These are phyloP conservation scores for Citrullus colocynthis DNA, from an alignment of 306 rosid species.

Conservation along the genomic window DNA sequence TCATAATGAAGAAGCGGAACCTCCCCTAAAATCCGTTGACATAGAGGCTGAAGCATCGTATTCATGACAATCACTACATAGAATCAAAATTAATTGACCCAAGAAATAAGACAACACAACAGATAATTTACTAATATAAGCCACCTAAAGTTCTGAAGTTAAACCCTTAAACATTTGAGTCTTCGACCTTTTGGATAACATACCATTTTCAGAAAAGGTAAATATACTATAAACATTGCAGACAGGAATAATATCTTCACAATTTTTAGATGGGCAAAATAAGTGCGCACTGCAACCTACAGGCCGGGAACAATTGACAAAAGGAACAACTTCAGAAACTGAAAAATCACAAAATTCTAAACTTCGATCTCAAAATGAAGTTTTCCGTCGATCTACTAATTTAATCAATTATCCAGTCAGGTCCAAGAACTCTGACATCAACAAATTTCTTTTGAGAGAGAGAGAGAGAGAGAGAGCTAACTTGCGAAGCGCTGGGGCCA, in stretches of 20 bases:
- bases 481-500: conserved; percentile 99
- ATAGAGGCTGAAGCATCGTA: background rate
- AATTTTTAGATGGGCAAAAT: background rate
- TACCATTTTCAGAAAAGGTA: background rate
- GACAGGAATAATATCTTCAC: background rate
- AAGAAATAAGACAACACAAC: background rate
- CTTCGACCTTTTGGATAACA: background rate
- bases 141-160: background rate
- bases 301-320: background rate
- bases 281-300: background rate
- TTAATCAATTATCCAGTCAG: background rate
- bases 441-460: background rate
- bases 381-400: background rate
- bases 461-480: conserved; percentile 9
- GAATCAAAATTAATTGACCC: background rate
- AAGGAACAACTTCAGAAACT: background rate
- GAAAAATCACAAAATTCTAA: background rate
- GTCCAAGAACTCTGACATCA: background rate
- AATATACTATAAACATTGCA: background rate
- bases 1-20: background rate
- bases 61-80: background rate
- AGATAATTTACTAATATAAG: background rate
- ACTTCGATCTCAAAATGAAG: background rate
- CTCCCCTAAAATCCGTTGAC: background rate
- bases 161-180: too few relatives aligned